Percentiles rank a stretch among this genome's conserved stretches.
Evolutionary conservation across 2,329 filamentous ascomycete genomes (phyloP).

Genomic region (Claviceps spartinae): DNA sequence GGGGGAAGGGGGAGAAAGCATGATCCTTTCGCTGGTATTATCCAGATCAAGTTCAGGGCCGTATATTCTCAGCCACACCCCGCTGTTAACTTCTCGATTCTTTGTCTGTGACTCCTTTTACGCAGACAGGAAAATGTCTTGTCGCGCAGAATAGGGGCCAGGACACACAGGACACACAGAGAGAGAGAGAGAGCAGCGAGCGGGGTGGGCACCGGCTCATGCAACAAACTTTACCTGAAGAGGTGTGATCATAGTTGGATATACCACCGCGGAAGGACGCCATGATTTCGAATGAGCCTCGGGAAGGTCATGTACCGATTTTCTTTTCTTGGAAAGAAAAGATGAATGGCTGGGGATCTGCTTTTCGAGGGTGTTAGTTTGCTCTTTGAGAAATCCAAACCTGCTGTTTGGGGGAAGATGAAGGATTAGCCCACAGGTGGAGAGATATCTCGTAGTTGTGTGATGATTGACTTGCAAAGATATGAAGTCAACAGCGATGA

Average conservation of each 20-base stretch:
- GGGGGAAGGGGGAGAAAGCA: constrained; percentile 57
- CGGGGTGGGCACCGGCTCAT: constrained; percentile 47
- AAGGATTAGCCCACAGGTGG: not conserved
- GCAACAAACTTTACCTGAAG: constrained; percentile 35
- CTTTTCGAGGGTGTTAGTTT: not conserved
- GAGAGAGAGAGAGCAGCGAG: not conserved
- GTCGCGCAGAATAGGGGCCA: not conserved
- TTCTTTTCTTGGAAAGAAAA: not conserved
- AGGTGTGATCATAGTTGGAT: constrained; percentile 23
- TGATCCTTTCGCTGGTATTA: constrained; percentile 99
- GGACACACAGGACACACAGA: too few species aligned
- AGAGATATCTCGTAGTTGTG: not conserved
- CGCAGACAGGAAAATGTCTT: not conserved
- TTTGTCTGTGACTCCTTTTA: not conserved
- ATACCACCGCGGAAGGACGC: constrained; percentile 21
- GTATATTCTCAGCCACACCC: constrained; percentile 65
- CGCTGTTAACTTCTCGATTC: constrained; percentile 4
- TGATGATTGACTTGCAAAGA: not conserved
- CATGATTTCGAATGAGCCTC: constrained; percentile 16
- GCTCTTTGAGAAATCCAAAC: too few species aligned
- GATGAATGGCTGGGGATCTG: not conserved
- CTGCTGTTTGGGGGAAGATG: not conserved
- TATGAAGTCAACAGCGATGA: not conserved
- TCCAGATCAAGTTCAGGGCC: constrained; percentile 92
- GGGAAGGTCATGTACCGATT: constrained; percentile 15